Evolutionary conservation across 1,284 basidiomycete species (phyloP), one percentile per base, ranked within the genome.

Genomic region (Acaromyces ingoldii): DNA sequence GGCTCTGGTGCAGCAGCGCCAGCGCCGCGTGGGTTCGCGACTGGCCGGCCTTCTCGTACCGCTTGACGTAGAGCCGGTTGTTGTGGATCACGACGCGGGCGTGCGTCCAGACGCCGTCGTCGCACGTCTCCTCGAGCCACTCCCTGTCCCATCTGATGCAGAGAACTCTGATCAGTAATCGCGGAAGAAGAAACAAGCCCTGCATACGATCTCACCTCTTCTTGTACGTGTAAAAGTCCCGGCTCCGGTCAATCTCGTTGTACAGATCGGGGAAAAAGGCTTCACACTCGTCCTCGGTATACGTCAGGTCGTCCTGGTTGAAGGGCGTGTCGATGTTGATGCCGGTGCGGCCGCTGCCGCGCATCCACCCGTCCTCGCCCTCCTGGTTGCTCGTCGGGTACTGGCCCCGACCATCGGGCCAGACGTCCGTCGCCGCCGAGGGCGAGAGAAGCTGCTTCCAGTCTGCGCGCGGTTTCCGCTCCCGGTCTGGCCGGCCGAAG

Each of bases 271-370:
- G 69, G 57, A 72, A 72, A 51, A 67, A 67, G 17, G 65, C 53
- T 40, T 72, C 67, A 54, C 69, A 72, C 53, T 72, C 65, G 31
- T 67, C 65, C 34, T 68, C 65, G 6, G 66, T 65, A 29, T 69
- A 34, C 3, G 67, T 67, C 26, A 70, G 47, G 37, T 72, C 67
- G 45, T 72, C 69, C 2, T 54, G 65, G 36, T 70, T 70, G 60
- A 72, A 70, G 7, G 60, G 58, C n/a, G 60, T 58, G 36, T 64
- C 53, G 52, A 67, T 69, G 19, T 31, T 37, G 26, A 70, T 49
- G 25, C 56, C 39, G 0, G 45, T 21, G 1, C 65, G 44, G 4
- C 61, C 58, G 11, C 59, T 59, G 2, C 58, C 66, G 19, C 59
- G 56, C 38, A 60, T 17, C 62, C 60, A 69, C 2, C 54, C 57